phyloP scores from a whole-genome alignment of 108 stramenopile species.

The Chaetoceros muelleri region DNA sequence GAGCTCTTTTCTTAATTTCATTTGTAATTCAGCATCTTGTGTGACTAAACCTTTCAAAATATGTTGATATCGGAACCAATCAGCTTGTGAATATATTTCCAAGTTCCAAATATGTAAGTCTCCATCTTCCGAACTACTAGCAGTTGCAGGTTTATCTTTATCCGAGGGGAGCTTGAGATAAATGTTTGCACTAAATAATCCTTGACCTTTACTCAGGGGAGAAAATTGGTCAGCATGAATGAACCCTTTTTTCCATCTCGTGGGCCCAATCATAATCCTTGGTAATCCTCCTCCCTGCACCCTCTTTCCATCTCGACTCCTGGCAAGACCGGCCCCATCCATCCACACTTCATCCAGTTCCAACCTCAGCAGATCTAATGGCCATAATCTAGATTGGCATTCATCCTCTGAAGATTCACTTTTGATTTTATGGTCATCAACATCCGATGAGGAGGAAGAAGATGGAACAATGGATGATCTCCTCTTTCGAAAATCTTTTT shows the following conservation, averaged over 20 bases:
- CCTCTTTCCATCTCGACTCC: slow-evolving; percentile 22
- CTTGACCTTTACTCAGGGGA: slow-evolving; percentile 39
- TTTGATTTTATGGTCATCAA: too few relatives aligned
- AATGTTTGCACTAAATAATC: slow-evolving; percentile 88
- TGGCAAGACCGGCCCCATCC: slow-evolving; percentile 53
- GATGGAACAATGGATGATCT: too few relatives aligned
- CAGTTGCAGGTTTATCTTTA: neutral
- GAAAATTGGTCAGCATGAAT: slow-evolving; percentile 90
- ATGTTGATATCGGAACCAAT: slow-evolving; percentile 52
- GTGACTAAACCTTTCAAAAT: slow-evolving; percentile 56
- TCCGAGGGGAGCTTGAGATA: slow-evolving; percentile 67
- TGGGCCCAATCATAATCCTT: slow-evolving; percentile 87
- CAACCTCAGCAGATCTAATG: slow-evolving; percentile 62
- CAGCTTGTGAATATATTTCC: slow-evolving; percentile 52
- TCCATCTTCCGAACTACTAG: neutral
- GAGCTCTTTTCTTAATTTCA: slow-evolving; percentile 35
- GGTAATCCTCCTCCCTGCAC: slow-evolving; percentile 68
- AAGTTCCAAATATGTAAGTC: slow-evolving; percentile 69
- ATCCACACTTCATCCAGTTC: slow-evolving; percentile 76
- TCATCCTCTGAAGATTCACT: neutral
- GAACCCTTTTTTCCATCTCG: slow-evolving; percentile 81
- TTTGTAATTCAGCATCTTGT: slow-evolving; percentile 64
- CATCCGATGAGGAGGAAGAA: too few relatives aligned
- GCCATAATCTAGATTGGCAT: slow-evolving; percentile 47
- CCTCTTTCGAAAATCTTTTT: slow-evolving; percentile 41